phyloP scores from a whole-genome alignment of 192 early-diverging fungal species.

The Dissophora ornata region DNA sequence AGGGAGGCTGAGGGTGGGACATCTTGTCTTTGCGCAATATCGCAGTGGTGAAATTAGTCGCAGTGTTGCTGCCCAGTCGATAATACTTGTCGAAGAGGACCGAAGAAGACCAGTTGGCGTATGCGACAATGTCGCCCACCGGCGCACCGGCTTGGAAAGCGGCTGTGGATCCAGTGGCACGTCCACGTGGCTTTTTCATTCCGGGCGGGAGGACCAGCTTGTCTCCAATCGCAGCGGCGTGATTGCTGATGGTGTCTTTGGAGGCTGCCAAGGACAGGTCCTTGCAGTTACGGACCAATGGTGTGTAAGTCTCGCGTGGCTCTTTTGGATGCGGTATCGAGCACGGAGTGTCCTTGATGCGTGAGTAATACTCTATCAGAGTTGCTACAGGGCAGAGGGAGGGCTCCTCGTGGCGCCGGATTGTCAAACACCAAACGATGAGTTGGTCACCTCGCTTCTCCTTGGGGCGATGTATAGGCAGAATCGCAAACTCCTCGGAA shows the following conservation, averaged over 20 bases:
- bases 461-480: not conserved
- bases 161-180: not conserved
- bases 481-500: not conserved
- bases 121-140: constrained; percentile 2
- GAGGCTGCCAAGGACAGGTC: not conserved
- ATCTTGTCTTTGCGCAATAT: too few species aligned
- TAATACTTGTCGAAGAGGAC: constrained; percentile 12
- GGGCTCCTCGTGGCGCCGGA: constrained; percentile 7
- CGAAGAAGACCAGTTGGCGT: constrained; percentile 17
- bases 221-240: not conserved
- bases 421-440: not conserved
- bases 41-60: constrained; percentile 14
- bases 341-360: not conserved
- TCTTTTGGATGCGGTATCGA: not conserved
- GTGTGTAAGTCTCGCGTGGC: not conserved
- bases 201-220: not conserved
- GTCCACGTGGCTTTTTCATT: not conserved
- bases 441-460: not conserved
- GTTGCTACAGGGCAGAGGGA: not conserved
- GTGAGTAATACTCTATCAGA: not conserved
- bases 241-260: constrained; percentile 3
- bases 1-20: too few species aligned
- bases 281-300: not conserved
- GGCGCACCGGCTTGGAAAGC: not conserved
- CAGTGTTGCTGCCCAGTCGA: not conserved